Conservation (phyloP, 768 basidiomycete species). For the Lactifluus subvellereus region DNA sequence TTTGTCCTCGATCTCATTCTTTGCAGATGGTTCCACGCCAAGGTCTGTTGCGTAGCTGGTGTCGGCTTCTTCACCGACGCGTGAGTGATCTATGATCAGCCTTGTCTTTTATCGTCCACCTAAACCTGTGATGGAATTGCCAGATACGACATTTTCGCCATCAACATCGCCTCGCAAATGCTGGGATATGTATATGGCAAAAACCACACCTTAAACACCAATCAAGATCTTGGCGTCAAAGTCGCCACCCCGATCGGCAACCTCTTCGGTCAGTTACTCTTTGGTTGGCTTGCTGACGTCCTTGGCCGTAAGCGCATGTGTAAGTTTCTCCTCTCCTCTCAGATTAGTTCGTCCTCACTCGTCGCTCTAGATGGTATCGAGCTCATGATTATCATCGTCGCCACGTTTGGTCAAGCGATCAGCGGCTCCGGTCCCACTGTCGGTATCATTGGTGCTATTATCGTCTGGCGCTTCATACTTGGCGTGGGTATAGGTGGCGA, state of each 20-base stretch:
- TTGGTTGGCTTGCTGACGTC: constrained; percentile 43
- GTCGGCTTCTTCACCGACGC: constrained; percentile 91
- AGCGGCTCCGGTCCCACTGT: constrained; percentile 63
- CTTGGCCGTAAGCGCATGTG: constrained; percentile 54
- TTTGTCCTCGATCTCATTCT: neutral
- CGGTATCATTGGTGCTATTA: constrained; percentile 65
- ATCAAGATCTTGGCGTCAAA: constrained; percentile 45
- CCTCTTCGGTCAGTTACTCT: constrained; percentile 38
- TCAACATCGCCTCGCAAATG: constrained; percentile 81
- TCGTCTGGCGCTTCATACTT: constrained; percentile 82
- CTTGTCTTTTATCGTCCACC: neutral
- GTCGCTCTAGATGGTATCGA: constrained; percentile 53
- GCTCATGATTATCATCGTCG: constrained; percentile 76
- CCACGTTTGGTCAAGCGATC: constrained; percentile 74
- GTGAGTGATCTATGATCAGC: constrained; percentile 32
- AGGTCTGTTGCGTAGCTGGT: constrained; percentile 47
- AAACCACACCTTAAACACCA: constrained; percentile 32
- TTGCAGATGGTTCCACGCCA: constrained; percentile 46
- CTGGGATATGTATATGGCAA: constrained; percentile 73
- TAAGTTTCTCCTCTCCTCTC: constrained; percentile 32
- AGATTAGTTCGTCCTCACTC: neutral
- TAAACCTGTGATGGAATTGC: too few species aligned
- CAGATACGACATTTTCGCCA: constrained; percentile 84
- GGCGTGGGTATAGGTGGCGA: constrained; percentile 87
- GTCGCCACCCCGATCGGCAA: constrained; percentile 39